Conservation (phyloP, 2,329 filamentous ascomycete species). For the Pezicula neosporulosa region DNA sequence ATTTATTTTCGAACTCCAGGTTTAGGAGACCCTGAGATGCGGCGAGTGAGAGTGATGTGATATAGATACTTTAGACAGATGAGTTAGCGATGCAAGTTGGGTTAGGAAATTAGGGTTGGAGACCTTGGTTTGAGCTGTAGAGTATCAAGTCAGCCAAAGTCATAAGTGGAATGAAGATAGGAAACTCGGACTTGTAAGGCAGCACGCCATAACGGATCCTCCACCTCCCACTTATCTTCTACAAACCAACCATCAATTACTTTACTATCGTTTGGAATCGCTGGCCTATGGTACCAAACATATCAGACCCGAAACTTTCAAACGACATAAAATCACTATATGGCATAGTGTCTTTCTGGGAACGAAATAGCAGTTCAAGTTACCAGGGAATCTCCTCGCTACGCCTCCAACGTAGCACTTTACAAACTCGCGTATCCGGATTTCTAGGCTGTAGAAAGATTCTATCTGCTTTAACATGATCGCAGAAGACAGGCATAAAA, state of each 20-base stretch:
- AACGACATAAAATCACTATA: too few species aligned
- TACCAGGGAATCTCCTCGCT: constrained; percentile 7
- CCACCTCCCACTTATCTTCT: constrained; percentile 9
- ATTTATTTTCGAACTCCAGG: constrained; percentile 7
- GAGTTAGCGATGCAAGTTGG: too few species aligned
- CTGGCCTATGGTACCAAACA: not conserved
- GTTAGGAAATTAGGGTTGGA: too few species aligned
- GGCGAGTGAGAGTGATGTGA: not conserved
- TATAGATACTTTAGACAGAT: too few species aligned
- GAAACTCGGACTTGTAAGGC: not conserved
- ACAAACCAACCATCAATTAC: constrained; percentile 4
- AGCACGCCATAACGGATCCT: constrained; percentile 9
- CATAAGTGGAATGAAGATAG: not conserved
- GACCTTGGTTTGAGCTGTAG: constrained; percentile 6
- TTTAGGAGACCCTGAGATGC: constrained; percentile 9
- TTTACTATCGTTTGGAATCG: not conserved
- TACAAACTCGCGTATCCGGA: constrained; percentile 10
- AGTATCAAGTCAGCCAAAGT: not conserved
- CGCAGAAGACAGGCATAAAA: constrained; percentile 11
- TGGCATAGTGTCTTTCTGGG: too few species aligned
- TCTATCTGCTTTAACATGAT: constrained; percentile 9
- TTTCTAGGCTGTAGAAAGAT: constrained; percentile 13
- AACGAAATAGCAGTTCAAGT: not conserved
- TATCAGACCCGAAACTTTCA: not conserved
- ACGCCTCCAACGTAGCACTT: constrained; percentile 9